phyloP scores from a whole-genome alignment of 2,329 filamentous ascomycete genomes.

The Taxawa tesnikishii region DNA sequence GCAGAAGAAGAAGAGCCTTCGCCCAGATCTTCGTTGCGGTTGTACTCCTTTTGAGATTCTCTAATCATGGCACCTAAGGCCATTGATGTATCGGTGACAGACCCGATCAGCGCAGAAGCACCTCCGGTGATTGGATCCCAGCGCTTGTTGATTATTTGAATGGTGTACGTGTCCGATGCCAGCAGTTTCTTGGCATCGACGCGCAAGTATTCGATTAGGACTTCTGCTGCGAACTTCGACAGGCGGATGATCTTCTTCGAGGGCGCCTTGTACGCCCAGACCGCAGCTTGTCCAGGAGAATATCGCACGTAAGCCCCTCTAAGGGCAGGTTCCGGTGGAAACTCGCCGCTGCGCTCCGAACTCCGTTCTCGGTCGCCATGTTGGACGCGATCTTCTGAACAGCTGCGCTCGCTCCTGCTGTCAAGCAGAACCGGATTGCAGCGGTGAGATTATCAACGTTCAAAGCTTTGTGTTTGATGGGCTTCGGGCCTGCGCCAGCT shows the following conservation, averaged over 20 bases:
- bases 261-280: constrained; percentile 60
- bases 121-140: constrained; percentile 68
- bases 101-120: constrained; percentile 61
- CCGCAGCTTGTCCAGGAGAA: constrained; percentile 55
- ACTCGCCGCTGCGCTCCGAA: constrained; percentile 23
- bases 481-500: constrained; percentile 17
- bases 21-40: neutral
- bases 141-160: constrained; percentile 63
- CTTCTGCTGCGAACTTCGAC: constrained; percentile 57
- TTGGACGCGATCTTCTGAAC: constrained; percentile 23
- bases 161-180: constrained; percentile 47
- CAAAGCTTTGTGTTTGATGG: constrained; percentile 29
- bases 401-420: constrained; percentile 16
- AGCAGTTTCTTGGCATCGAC: constrained; percentile 60
- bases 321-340: constrained; percentile 41
- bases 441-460: constrained; percentile 25
- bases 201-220: constrained; percentile 49
- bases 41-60: no score
- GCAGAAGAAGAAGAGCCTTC: neutral
- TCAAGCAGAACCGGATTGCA: constrained; percentile 28
- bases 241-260: constrained; percentile 51
- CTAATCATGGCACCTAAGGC: neutral
- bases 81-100: constrained; percentile 36
- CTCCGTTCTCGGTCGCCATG: constrained; percentile 29
- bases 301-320: constrained; percentile 51